A percentile compares a stretch with the other conserved stretches of the same genome.
These are phyloP conservation scores for Butyriboletus loyo DNA, from an alignment of 768 basidiomycete species.

Conservation along the genomic window DNA sequence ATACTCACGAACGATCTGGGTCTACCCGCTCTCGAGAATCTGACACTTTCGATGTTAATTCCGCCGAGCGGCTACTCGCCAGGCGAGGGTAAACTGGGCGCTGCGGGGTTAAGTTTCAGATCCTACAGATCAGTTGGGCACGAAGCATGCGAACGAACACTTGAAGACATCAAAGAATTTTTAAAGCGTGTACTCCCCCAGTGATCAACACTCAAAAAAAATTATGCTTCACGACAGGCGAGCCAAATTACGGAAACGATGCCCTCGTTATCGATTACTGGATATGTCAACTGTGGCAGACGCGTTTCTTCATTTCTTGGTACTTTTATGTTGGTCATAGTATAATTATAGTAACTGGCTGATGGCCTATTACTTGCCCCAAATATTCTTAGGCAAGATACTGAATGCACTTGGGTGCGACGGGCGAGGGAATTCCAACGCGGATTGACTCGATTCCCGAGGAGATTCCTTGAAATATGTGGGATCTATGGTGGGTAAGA, in stretches of 20 bases:
- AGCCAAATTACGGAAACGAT: not conserved
- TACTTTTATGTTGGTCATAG: not conserved
- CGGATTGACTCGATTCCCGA: not conserved
- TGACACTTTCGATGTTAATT: constrained; percentile 33
- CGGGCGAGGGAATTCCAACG: not conserved
- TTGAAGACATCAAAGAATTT: constrained; percentile 70
- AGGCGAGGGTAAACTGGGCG: constrained; percentile 17
- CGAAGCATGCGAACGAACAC: constrained; percentile 58
- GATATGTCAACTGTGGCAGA: not conserved
- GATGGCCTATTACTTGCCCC: not conserved
- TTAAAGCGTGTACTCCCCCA: constrained; percentile 55
- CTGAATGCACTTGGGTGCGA: too few relatives aligned
- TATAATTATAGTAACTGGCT: not conserved
- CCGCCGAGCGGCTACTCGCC: constrained; percentile 20
- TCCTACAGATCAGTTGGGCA: constrained; percentile 69
- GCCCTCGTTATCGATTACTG: not conserved
- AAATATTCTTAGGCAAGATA: not conserved
- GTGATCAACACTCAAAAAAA: constrained; percentile 3
- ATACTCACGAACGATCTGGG: constrained; percentile 55
- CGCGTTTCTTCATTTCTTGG: not conserved
- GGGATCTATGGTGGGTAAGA: not conserved
- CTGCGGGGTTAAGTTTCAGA: constrained; percentile 60
- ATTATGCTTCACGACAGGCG: not conserved
- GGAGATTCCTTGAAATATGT: not conserved
- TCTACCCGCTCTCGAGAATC: constrained; percentile 38